Evolutionary conservation across 805 yeast species (phyloP).

Genomic region (Candida chilensis): DNA sequence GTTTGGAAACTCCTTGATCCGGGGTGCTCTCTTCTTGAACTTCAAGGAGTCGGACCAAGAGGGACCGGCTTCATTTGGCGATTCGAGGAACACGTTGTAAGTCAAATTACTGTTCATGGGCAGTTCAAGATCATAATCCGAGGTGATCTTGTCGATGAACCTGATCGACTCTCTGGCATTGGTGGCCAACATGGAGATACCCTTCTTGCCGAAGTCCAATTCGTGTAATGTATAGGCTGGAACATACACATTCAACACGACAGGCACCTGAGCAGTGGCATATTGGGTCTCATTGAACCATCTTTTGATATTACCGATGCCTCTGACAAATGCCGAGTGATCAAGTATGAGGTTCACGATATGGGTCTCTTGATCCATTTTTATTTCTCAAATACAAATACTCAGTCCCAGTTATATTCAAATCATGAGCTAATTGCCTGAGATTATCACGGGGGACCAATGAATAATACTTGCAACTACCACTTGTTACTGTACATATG

Average conservation of each 20-base stretch:
- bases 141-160: slow-evolving; percentile 39
- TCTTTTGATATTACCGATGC: slow-evolving; percentile 55
- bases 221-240: slow-evolving; percentile 53
- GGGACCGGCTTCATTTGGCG: slow-evolving; percentile 36
- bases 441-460: no score
- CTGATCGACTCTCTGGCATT: slow-evolving; percentile 58
- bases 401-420: no score
- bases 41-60: slow-evolving; percentile 38
- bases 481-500: no score
- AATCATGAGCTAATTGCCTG: no score
- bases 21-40: slow-evolving; percentile 36
- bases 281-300: slow-evolving; percentile 40
- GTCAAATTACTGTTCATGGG: slow-evolving; percentile 2
- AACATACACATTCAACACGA: slow-evolving; percentile 30
- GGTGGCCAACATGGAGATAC: slow-evolving; percentile 45
- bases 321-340: slow-evolving; percentile 60
- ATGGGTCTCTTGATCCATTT: no score
- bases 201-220: slow-evolving; percentile 47
- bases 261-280: slow-evolving; percentile 8
- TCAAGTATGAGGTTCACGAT: slow-evolving; percentile 45
- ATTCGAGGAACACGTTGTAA: slow-evolving; percentile 20
- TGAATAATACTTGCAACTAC: no score
- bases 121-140: slow-evolving; percentile 6
- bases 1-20: slow-evolving; percentile 41
- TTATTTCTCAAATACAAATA: no score